These are phyloP conservation scores for Aristolochia fimbriata DNA, from an alignment of 164 flowering plant genomes.

Conservation along the genomic window DNA sequence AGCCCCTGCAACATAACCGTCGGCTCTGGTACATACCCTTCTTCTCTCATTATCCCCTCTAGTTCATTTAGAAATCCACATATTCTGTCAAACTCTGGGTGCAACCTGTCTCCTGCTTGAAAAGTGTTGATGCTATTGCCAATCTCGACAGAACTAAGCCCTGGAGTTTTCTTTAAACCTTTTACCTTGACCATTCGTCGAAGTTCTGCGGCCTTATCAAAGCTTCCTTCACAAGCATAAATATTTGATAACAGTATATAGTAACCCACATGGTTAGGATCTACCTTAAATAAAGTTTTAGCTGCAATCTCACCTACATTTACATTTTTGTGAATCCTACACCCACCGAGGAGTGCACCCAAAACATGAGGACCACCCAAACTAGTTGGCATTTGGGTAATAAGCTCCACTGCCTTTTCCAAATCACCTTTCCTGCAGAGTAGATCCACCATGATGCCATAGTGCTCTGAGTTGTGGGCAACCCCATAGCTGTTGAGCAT, in stretches of 20 bases:
- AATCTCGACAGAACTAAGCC: constrained; percentile 30
- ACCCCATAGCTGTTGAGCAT: constrained; percentile 28
- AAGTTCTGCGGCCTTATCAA: constrained; percentile 28
- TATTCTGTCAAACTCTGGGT: constrained; percentile 14
- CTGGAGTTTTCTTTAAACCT: constrained; percentile 28
- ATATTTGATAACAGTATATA: constrained; percentile 41
- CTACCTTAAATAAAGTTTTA: constrained; percentile 23
- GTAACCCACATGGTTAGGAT: constrained; percentile 38
- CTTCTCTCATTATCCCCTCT: constrained; percentile 12
- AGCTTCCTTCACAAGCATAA: constrained; percentile 32
- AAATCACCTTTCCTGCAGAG: constrained; percentile 44
- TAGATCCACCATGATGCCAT: constrained; percentile 44
- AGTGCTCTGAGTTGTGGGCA: constrained; percentile 36
- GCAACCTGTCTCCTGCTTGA: constrained; percentile 21
- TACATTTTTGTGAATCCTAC: constrained; percentile 33
- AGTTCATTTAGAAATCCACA: constrained; percentile 9
- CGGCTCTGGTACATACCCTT: constrained; percentile 5
- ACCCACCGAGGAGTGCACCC: constrained; percentile 60
- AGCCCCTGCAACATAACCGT: constrained; percentile 4
- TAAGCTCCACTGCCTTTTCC: constrained; percentile 32
- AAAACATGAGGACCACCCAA: constrained; percentile 32
- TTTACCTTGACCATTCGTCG: constrained; percentile 25
- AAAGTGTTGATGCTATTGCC: constrained; percentile 20
- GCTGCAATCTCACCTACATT: constrained; percentile 41
- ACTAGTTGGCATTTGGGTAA: constrained; percentile 23